A percentile compares a stretch with the other conserved stretches of the same genome.
phyloP scores from a whole-genome alignment of 2,329 filamentous ascomycete genomes.

The Apiospora marii region DNA sequence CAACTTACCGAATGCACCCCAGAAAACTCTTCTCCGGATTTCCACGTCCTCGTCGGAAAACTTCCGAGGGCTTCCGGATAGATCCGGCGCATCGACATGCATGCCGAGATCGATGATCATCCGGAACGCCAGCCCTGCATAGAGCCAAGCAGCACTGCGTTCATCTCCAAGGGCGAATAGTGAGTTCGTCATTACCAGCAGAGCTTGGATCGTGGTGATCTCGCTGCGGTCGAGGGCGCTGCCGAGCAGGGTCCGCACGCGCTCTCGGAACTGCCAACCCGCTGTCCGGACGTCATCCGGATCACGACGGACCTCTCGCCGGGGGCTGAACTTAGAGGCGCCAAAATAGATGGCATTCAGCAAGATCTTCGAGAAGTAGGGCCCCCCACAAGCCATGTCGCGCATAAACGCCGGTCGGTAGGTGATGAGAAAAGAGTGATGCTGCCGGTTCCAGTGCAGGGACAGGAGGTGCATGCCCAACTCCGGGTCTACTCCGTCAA shows the following conservation, averaged over 20 bases:
- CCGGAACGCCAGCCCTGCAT: slow-evolving; percentile 63
- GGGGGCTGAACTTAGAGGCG: background rate
- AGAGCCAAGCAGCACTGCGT: slow-evolving; percentile 63
- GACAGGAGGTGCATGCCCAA: slow-evolving; percentile 59
- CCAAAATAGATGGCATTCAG: slow-evolving; percentile 62
- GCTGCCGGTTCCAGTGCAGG: slow-evolving; percentile 62
- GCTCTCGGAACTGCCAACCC: slow-evolving; percentile 55
- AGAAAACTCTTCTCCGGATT: slow-evolving; percentile 53
- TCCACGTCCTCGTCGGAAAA: slow-evolving; percentile 55
- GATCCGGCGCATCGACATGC: slow-evolving; percentile 33
- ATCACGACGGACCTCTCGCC: slow-evolving; percentile 48
- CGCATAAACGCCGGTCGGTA: slow-evolving; percentile 62
- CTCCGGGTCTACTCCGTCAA: slow-evolving; percentile 62
- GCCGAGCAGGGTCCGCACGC: slow-evolving; percentile 55
- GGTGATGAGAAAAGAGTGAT: slow-evolving; percentile 55
- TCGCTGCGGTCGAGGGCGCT: slow-evolving; percentile 55
- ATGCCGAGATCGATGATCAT: slow-evolving; percentile 56
- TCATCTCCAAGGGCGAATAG: slow-evolving; percentile 59
- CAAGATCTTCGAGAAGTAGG: slow-evolving; percentile 64
- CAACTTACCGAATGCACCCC: slow-evolving; percentile 53
- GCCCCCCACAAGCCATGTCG: slow-evolving; percentile 60
- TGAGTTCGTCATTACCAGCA: slow-evolving; percentile 59
- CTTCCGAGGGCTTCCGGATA: slow-evolving; percentile 37
- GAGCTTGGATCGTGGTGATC: slow-evolving; percentile 62
- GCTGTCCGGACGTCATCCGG: slow-evolving; percentile 55